Evolutionary conservation across 805 yeast species (phyloP), one percentile per base, ranked within the genome.

Genomic region (Zygosaccharomyces bailii): DNA sequence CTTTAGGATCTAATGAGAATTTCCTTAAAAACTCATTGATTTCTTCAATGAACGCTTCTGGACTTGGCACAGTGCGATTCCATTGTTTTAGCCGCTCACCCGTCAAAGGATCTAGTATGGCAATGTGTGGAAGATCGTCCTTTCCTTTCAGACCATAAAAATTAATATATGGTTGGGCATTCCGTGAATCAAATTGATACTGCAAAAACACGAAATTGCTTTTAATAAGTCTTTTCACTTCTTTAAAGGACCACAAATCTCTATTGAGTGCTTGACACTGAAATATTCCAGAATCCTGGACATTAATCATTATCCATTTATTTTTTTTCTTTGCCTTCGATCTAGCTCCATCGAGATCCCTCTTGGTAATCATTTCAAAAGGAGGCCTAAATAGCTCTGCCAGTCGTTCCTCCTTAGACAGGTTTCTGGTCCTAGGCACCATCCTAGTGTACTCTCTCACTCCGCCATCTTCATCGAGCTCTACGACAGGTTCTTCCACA

Each of bases 321-420:
- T 78, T 70, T 46, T 71, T 73, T 24, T 64, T 66, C 45, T 55
- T 74, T 1, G 95, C 97, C 49, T 73, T 71, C 1, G 56, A 51
- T 53, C 82, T 86, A 2, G 98, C 98, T 1, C 60, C 69, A 32
- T 86, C 93, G n/a, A 93, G 63, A 43, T 77, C 78, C 13, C 80
- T 51, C 52, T 75, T 79, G 16, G 81, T 73, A 57, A 93, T 88
- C 25, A 93, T 68, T 54, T 91, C 97, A 69, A 87, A 91, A 0
- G 99, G 99, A 0, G 99, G 98, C 49, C 91, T 74, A 65, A 91
- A 93, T 21, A 93, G 70, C 49, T 75, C 75, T 4, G 96, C 97
- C 38, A 93, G 69, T 40, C 95, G 72, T 51, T 80, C 73, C 43
- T 59, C 65, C 50, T 56, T 60, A 2, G 66, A 47, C 36, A 57